Conservation (phyloP, 345 rosid species). For the Salix brachista region DNA sequence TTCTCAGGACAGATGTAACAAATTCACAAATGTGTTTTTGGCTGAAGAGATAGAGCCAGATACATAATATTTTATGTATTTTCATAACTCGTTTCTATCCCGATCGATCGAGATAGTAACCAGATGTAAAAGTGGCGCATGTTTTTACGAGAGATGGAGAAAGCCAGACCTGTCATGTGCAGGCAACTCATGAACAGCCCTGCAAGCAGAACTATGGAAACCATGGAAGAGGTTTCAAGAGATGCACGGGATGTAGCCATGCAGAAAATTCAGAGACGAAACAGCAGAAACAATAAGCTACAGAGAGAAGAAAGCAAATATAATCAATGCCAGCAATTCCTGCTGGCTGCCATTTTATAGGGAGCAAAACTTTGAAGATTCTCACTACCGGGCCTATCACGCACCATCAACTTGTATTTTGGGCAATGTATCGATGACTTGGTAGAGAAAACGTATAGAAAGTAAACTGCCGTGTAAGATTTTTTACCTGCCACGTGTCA, state of each 20-base stretch:
- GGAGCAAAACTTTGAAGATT: background rate
- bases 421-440: no score
- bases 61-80: no score
- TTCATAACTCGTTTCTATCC: no score
- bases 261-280: background rate
- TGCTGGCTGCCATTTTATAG: background rate
- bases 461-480: no score
- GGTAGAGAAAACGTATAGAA: no score
- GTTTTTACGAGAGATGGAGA: background rate
- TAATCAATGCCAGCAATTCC: background rate
- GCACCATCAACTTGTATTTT: no score
- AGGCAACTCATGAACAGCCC: background rate
- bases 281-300: background rate
- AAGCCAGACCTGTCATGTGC: slow-evolving; percentile 4
- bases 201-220: background rate
- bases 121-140: background rate
- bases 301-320: background rate
- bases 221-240: background rate
- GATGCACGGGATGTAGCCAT: background rate
- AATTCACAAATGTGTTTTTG: no score
- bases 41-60: no score
- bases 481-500: no score
- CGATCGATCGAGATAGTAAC: no score
- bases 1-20: no score
- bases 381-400: background rate